Evolutionary conservation across 768 basidiomycete genomes (phyloP).

Genomic region (Boletus sp.): DNA sequence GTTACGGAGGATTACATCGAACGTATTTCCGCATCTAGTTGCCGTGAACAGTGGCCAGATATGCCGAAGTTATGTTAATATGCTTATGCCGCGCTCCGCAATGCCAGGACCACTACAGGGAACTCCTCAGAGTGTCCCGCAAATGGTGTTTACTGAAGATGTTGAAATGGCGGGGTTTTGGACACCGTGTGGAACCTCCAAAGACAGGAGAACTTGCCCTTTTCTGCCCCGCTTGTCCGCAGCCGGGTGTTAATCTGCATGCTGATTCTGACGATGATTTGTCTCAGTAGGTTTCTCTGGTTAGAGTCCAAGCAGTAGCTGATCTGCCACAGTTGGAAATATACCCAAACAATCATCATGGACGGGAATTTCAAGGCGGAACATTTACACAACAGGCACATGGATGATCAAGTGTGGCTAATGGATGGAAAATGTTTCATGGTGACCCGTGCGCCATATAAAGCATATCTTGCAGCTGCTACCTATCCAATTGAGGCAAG

Average conservation of each 20-base stretch:
- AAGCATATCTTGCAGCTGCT: background rate
- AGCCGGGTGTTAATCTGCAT: slow-evolving; percentile 15
- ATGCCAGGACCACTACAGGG: slow-evolving; percentile 16
- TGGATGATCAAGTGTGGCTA: background rate
- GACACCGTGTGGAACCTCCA: background rate
- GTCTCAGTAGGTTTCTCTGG: too few species aligned
- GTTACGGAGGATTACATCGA: background rate
- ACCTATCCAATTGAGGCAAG: background rate
- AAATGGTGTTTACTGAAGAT: slow-evolving; percentile 21
- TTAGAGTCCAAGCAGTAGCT: too few species aligned
- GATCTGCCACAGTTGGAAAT: background rate
- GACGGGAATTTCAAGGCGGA: slow-evolving; percentile 22
- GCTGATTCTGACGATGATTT: background rate
- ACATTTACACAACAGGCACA: background rate
- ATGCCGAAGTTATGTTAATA: too few species aligned
- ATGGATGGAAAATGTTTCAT: background rate
- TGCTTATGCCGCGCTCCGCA: too few species aligned
- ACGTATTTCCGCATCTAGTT: background rate
- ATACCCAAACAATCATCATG: background rate
- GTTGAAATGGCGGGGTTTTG: slow-evolving; percentile 18
- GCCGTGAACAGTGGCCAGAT: too few species aligned
- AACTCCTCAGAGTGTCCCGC: slow-evolving; percentile 10
- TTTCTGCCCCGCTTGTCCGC: slow-evolving; percentile 29
- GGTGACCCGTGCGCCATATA: background rate
- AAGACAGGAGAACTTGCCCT: background rate